phyloP scores from a whole-genome alignment of 306 rosid genomes.

The Crataegus laevigata region DNA sequence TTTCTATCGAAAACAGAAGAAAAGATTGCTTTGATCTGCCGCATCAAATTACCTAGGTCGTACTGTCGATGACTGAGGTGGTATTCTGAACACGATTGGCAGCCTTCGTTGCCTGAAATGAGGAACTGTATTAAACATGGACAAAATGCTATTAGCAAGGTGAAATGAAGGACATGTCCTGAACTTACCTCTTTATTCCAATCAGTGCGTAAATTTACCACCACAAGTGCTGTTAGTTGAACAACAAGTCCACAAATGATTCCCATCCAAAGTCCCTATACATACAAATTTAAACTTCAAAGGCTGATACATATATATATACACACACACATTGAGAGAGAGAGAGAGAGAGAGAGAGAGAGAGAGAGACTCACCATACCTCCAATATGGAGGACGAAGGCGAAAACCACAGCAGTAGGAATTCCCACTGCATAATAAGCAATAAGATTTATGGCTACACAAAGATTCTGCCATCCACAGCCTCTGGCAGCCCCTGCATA shows the following conservation, averaged over 20 bases:
- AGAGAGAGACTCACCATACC: conserved; percentile 36
- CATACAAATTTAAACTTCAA: neutral
- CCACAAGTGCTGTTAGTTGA: conserved; percentile 36
- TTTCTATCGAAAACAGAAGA: neutral
- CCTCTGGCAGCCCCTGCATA: conserved; percentile 61
- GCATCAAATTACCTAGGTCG: conserved; percentile 3
- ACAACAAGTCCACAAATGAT: conserved; percentile 52
- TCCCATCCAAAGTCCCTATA: conserved; percentile 63
- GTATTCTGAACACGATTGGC: conserved; percentile 15
- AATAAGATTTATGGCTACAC: conserved; percentile 48
- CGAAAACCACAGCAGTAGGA: conserved; percentile 43
- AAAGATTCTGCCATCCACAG: conserved; percentile 67
- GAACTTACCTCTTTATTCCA: conserved; percentile 42
- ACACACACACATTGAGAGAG: no score
- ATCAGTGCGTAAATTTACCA: conserved; percentile 30
- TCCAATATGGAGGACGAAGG: conserved; percentile 46
- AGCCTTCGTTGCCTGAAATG: conserved; percentile 42
- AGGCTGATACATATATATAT: neutral
- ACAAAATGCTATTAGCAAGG: neutral
- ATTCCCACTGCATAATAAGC: conserved; percentile 58
- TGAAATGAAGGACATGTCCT: neutral
- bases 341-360: neutral
- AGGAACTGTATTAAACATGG: neutral
- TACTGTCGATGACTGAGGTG: neutral
- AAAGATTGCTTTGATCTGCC: neutral